Evolutionary conservation across 2,329 filamentous ascomycete genomes (phyloP).

Genomic region (Aspergillus fischeri): DNA sequence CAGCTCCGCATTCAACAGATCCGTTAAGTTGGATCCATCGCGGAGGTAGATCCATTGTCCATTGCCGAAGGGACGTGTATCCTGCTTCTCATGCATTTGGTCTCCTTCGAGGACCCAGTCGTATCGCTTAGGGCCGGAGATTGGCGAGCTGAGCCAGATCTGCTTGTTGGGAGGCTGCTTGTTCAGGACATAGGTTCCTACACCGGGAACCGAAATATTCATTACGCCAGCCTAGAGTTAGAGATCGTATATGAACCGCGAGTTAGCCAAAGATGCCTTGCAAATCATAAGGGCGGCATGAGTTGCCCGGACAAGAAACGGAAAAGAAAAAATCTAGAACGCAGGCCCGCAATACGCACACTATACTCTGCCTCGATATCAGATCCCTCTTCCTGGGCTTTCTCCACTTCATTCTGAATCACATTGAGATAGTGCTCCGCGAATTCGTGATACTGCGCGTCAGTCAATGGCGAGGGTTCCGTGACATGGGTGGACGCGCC

Average conservation of each 20-base stretch:
- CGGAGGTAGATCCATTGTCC: conserved; percentile 86
- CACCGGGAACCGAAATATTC: conserved; percentile 63
- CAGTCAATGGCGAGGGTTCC: conserved; percentile 62
- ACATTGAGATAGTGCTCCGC: conserved; percentile 70
- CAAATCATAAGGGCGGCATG: neutral
- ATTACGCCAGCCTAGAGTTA: conserved; percentile 72
- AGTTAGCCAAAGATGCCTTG: neutral
- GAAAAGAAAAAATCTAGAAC: neutral
- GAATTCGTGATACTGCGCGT: conserved; percentile 69
- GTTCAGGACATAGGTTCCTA: conserved; percentile 90
- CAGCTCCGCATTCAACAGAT: conserved; percentile 72
- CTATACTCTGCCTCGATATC: conserved; percentile 86
- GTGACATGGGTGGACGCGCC: conserved; percentile 40
- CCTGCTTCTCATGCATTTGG: conserved; percentile 73
- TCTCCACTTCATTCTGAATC: conserved; percentile 61
- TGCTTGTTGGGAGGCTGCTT: conserved; percentile 97
- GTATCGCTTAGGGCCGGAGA: conserved; percentile 88
- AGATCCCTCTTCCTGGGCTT: conserved; percentile 64
- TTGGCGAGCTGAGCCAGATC: conserved; percentile 92
- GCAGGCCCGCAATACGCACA: conserved; percentile 51
- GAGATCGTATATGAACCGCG: neutral
- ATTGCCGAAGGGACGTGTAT: conserved; percentile 46
- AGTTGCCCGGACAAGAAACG: neutral
- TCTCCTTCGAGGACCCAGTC: conserved; percentile 77
- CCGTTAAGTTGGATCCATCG: conserved; percentile 71